phyloP scores from a whole-genome alignment of 371 early-diverging fungal species.

The Smittium mucronatum region DNA sequence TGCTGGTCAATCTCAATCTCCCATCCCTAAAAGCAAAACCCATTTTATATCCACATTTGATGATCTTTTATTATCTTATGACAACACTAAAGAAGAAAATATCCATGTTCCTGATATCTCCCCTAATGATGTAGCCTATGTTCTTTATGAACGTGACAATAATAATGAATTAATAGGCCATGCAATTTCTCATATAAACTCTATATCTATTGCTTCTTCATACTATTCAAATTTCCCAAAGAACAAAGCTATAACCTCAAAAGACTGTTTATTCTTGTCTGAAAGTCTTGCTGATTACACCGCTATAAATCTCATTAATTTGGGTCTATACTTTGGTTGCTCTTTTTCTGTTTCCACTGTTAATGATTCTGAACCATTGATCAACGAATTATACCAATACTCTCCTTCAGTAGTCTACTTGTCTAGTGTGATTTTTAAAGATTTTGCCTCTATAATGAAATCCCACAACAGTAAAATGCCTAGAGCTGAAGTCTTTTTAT shows the following conservation, averaged over 20 bases:
- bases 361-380: constrained; percentile 21
- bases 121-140: constrained; percentile 23
- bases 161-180: constrained; percentile 12
- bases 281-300: constrained; percentile 20
- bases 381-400: constrained; percentile 15
- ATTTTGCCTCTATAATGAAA: constrained; percentile 27
- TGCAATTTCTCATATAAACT: constrained; percentile 33
- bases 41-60: background rate
- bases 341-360: constrained; percentile 19
- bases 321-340: constrained; percentile 20
- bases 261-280: constrained; percentile 31
- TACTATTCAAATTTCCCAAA: constrained; percentile 29
- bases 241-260: constrained; percentile 22
- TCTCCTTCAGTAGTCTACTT: constrained; percentile 22
- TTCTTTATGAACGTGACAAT: constrained; percentile 16
- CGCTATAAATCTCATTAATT: constrained; percentile 23
- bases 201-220: constrained; percentile 33
- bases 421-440: constrained; percentile 17
- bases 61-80: background rate
- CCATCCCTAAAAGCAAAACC: background rate
- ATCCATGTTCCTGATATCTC: background rate
- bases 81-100: background rate
- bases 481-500: constrained; percentile 20
- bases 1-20: background rate
- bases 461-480: constrained; percentile 23